phyloP scores from a whole-genome alignment of 2,329 filamentous ascomycete genomes.

The Cladosporium oxysporum region DNA sequence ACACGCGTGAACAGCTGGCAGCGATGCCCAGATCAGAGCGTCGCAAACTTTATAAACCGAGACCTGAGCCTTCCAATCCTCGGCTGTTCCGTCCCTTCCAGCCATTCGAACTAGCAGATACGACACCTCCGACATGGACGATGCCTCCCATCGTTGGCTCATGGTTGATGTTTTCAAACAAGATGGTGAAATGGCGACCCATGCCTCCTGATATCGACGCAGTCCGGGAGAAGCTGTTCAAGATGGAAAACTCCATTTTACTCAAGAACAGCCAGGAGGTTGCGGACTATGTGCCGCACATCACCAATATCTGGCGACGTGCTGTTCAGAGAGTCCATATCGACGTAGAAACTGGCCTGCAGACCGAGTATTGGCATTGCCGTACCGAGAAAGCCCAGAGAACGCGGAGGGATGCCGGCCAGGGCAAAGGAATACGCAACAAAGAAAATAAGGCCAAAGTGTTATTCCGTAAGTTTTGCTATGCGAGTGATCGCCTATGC shows the following conservation, averaged over 20 bases:
- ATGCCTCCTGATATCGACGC: slow-evolving; percentile 27
- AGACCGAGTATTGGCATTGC: slow-evolving; percentile 28
- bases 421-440: neutral
- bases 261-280: slow-evolving; percentile 30
- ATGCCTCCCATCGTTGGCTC: slow-evolving; percentile 29
- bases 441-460: neutral
- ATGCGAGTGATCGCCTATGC: neutral
- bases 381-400: slow-evolving; percentile 20
- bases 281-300: slow-evolving; percentile 30
- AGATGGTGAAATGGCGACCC: slow-evolving; percentile 26
- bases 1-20: neutral
- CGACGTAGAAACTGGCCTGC: slow-evolving; percentile 22
- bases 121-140: slow-evolving; percentile 9
- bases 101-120: neutral
- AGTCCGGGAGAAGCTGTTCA: slow-evolving; percentile 28
- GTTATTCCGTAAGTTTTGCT: neutral
- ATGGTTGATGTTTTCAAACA: slow-evolving; percentile 28
- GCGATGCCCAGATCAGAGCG: slow-evolving; percentile 8
- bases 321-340: slow-evolving; percentile 17
- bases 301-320: slow-evolving; percentile 28
- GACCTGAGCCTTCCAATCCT: slow-evolving; percentile 1
- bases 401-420: neutral
- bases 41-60: slow-evolving; percentile 2
- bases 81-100: slow-evolving; percentile 5
- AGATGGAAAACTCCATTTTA: slow-evolving; percentile 25